Conservation (phyloP, 306 rosid genomes). For the Sicyos edulis region DNA sequence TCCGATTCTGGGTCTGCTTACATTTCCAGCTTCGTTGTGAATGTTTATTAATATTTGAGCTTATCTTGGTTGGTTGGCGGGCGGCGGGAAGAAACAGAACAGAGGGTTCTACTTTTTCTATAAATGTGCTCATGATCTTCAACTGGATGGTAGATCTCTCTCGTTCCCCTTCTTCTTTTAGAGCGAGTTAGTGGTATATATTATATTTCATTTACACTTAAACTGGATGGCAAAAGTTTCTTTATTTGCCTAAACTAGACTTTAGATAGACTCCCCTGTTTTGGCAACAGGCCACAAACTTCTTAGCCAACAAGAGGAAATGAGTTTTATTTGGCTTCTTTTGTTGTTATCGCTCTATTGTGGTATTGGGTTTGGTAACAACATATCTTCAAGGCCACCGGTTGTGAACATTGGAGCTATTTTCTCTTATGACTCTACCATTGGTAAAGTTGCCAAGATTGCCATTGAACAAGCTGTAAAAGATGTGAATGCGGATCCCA, state of each 20-base stretch:
- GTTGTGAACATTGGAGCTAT: slow-evolving; percentile 66
- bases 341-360: slow-evolving; percentile 23
- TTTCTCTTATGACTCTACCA: slow-evolving; percentile 56
- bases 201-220: neutral
- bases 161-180: neutral
- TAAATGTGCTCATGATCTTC: neutral
- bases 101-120: neutral
- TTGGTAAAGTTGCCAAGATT: slow-evolving; percentile 72
- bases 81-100: neutral
- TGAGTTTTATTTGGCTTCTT: slow-evolving; percentile 36
- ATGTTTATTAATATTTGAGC: neutral
- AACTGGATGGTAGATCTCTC: slow-evolving; percentile 3
- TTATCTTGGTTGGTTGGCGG: neutral
- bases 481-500: slow-evolving; percentile 67
- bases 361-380: slow-evolving; percentile 25
- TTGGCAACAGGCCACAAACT: no score
- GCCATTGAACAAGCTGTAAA: slow-evolving; percentile 77
- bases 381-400: slow-evolving; percentile 48
- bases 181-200: neutral
- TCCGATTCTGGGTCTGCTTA: slow-evolving; percentile 18
- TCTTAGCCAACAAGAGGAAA: no score
- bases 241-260: slow-evolving; percentile 5
- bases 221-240: neutral
- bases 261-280: no score
- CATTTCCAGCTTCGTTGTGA: neutral